phyloP scores from a whole-genome alignment of 805 yeast genomes.

The Wickerhamiella occidentalis region DNA sequence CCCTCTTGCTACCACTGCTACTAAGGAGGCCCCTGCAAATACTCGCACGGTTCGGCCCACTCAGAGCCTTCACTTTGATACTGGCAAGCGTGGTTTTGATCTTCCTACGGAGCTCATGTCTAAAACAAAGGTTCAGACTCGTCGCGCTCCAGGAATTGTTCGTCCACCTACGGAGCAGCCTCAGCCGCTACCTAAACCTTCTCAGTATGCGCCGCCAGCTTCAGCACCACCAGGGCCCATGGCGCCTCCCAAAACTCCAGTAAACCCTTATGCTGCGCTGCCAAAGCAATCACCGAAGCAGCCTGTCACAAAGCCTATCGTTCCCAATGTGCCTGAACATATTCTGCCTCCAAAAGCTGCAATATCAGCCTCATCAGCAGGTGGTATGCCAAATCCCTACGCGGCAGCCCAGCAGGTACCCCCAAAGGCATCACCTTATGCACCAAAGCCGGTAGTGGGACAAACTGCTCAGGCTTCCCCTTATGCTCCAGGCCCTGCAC shows the following conservation, averaged over 20 bases:
- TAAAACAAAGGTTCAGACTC: constrained; percentile 9
- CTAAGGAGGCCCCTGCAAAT: constrained; percentile 3
- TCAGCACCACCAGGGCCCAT: constrained; percentile 14
- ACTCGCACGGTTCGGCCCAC: constrained; percentile 11
- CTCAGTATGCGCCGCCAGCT: constrained; percentile 10
- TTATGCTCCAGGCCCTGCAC: background rate
- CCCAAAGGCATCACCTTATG: background rate
- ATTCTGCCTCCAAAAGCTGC: background rate
- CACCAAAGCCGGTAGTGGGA: background rate
- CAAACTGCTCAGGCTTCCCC: background rate
- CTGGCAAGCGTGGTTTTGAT: constrained; percentile 26
- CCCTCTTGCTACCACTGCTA: background rate
- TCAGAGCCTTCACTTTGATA: constrained; percentile 17
- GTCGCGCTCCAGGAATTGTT: background rate
- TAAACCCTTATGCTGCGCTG: constrained; percentile 11
- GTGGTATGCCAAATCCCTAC: constrained; percentile 7
- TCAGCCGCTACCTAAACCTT: background rate
- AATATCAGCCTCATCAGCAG: constrained; percentile 2
- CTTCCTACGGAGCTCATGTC: constrained; percentile 24
- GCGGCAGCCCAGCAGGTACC: constrained; percentile 2
- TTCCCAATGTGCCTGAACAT: constrained; percentile 10
- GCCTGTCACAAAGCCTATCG: constrained; percentile 12
- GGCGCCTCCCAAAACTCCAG: constrained; percentile 3
- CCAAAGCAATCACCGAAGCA: constrained; percentile 10
- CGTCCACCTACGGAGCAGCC: background rate